Evolutionary conservation across 441 rosid species (phyloP), one percentile per base, ranked within the genome.

Genomic region (Euphorbia neoarborescens): DNA sequence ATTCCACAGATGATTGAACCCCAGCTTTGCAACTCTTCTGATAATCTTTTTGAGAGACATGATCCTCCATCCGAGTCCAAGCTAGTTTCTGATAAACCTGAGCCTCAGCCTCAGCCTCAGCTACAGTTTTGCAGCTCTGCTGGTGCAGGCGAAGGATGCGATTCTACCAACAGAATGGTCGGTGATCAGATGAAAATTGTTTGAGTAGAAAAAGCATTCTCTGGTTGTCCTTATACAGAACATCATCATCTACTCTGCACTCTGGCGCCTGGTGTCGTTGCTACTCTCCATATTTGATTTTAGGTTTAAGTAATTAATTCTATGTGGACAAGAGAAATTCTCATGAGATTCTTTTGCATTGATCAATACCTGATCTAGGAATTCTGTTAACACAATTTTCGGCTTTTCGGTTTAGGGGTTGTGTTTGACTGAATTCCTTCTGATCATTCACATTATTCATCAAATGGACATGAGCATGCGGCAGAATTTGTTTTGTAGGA

Each of bases 131-230:
- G 75, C 44, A 72, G 75, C 73, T 66, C 85, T 38, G 63, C 76
- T 32, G 66, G 62, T 59, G 70, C 62, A 19, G 56, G 71, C 48
- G 37, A 73, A 67, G 66, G 75, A 73, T 66, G 63, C 58, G 65
- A 67, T 79, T 27, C 73, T 66, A 25, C 54, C 73, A 13, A 62
- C 75, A 38, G 78, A 76, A 76, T 54, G 70, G 46, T 81, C 73
- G 79, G 76, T 44, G 61, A 56, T 56, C 14, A 25, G 12, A 24
- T 24, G 61, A 56, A 56, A 10, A 25, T 56, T 56, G 28, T 50
- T 46, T 5, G 1, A 34, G 50, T 37, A 32, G 42, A 3, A 22
- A 30, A 38, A 14, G 9, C 30, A 35, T 34, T 8, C 11, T 14
- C 64, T 34, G 32, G 30, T 42, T 5, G 17, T 15, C 32, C 60